Evolutionary conservation across 164 flowering plant genomes (phyloP).

Genomic region (Vitis labrusca): DNA sequence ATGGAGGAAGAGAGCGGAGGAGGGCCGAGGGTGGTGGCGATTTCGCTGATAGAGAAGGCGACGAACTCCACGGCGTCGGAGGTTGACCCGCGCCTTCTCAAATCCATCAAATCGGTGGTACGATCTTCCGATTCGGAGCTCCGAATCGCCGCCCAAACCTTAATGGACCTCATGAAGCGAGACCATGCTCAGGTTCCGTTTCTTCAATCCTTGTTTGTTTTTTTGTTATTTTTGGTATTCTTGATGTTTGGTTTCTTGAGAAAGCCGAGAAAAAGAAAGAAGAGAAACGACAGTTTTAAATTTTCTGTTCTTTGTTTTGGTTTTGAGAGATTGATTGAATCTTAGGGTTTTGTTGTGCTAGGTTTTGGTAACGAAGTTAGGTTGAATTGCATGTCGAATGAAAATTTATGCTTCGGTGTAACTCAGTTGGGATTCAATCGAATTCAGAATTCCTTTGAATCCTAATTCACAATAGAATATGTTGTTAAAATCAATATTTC

Average conservation of each 20-base stretch:
- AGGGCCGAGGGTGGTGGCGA: slow-evolving; percentile 35
- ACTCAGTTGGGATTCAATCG: too few relatives aligned
- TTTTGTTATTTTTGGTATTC: neutral
- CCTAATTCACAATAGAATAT: too few relatives aligned
- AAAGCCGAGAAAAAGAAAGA: neutral
- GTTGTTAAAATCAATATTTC: too few relatives aligned
- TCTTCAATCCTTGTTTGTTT: neutral
- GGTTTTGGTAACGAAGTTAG: neutral
- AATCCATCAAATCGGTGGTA: slow-evolving; percentile 70
- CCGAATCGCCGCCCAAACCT: slow-evolving; percentile 63
- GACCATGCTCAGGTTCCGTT: slow-evolving; percentile 76
- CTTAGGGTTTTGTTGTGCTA: neutral
- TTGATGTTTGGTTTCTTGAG: neutral
- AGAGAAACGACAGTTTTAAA: neutral
- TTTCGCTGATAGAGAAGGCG: slow-evolving; percentile 68
- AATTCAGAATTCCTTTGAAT: too few relatives aligned
- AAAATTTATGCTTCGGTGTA: too few relatives aligned
- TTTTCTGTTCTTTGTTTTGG: neutral
- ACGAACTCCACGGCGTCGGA: slow-evolving; percentile 67
- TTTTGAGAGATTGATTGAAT: neutral
- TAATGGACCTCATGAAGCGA: slow-evolving; percentile 79
- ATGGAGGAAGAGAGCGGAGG: slow-evolving; percentile 25
- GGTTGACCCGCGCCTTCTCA: slow-evolving; percentile 77
- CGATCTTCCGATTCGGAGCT: slow-evolving; percentile 81
- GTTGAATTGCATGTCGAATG: neutral